Base-by-base conservation (phyloP, 768 basidiomycete genomes). In the Plicaturopsis crispa region DNA sequence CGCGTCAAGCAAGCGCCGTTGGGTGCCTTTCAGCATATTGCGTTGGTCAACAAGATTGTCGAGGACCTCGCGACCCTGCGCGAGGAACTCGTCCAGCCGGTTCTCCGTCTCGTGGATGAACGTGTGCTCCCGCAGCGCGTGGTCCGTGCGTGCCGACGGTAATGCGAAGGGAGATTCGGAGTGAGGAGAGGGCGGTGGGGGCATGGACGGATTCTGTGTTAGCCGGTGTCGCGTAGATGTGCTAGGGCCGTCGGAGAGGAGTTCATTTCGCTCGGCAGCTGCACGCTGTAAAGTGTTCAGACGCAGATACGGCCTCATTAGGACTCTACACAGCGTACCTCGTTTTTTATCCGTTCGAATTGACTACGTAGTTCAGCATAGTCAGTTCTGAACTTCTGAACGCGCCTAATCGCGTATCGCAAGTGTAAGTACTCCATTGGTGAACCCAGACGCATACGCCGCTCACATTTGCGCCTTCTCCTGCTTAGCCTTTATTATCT, bases 401-500 rank as follows among this genome's bases (percentile, higher is more conserved):
- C 86, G 17, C 94, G 88, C 70, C 92, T 96, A 51, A 18, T 12
- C 10, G 45, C 31, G 23, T 23, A 31, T 43, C 18, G 45, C 45
- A 19, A 21, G 23, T 31, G 16, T 31, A 3, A 38, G 10, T 18
- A 32, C 13, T 41, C 19, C 22, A 36, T 37, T 8, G 24, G 41
- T n/a, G n/a, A 21, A 38, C 3, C 24, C 38, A 35, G 35, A 17
- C 12, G 20, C 24, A 20, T 34, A 11, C 8, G 30, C 30, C 30
- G 62, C 77, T 50, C 50, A 92, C 88, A 85, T 83, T 55, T 85
- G 73, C 0, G 93, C 96, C 64, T 98, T 98, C 65, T 97, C 94
- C 60, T 92, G 83, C 63, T 96, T 98, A 32, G 87, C 80, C 49
- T 87, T 90, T 37, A 98, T 92, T 54, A 96, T 90, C 61, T 99